A percentile compares a stretch with the other conserved stretches of the same genome.
These are phyloP conservation scores for Hypoxylon sp. DNA, from an alignment of 2,329 filamentous ascomycete species.

Conservation along the genomic window DNA sequence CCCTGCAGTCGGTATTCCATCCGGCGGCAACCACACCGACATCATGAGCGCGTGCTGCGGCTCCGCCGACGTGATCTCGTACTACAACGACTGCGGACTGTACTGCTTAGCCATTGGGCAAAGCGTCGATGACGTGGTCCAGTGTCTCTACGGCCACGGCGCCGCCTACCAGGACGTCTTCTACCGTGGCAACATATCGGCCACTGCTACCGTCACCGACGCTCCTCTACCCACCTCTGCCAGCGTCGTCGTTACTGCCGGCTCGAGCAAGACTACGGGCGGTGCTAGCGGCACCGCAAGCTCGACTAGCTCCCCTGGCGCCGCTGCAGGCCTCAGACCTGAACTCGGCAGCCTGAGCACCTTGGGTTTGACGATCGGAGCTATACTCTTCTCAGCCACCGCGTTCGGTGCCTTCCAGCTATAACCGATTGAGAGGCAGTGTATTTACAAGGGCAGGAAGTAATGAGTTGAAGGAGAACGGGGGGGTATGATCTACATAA, in stretches of 20 bases:
- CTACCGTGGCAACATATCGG: conserved; percentile 58
- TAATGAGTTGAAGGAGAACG: neutral
- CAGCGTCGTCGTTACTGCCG: conserved; percentile 50
- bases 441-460: neutral
- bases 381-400: conserved; percentile 57
- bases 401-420: conserved; percentile 52
- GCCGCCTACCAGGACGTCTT: conserved; percentile 59
- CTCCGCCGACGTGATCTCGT: conserved; percentile 60
- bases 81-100: conserved; percentile 64
- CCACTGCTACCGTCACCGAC: conserved; percentile 58
- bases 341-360: conserved; percentile 50
- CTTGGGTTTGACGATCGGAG: conserved; percentile 56
- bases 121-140: conserved; percentile 53
- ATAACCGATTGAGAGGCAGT: conserved; percentile 24
- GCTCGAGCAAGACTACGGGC: conserved; percentile 16
- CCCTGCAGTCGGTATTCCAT: conserved; percentile 61
- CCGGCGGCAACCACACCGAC: conserved; percentile 58
- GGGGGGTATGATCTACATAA: neutral
- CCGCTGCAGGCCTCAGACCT: conserved; percentile 43
- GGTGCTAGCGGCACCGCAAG: conserved; percentile 29
- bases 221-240: conserved; percentile 53
- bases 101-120: conserved; percentile 65
- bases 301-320: conserved; percentile 39
- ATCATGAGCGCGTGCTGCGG: conserved; percentile 64
- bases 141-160: conserved; percentile 60